phyloP scores from a whole-genome alignment of 768 basidiomycete species.

The Leccinum obscurum region DNA sequence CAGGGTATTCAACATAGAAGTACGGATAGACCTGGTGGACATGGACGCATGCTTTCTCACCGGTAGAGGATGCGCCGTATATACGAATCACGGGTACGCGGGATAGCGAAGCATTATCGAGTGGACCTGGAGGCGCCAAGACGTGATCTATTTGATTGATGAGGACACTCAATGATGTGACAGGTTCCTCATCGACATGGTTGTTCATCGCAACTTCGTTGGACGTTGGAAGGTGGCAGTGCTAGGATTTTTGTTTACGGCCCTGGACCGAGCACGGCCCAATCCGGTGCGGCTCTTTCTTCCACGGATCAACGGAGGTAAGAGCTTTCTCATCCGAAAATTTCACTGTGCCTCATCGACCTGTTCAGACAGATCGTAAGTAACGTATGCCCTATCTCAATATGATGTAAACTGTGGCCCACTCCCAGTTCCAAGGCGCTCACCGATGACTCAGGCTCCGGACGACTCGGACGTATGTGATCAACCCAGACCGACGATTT shows the following conservation, averaged over 20 bases:
- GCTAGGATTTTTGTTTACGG: neutral
- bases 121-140: conserved; percentile 53
- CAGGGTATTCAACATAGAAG: conserved; percentile 82
- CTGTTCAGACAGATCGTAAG: neutral
- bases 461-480: neutral
- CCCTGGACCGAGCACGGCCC: no score
- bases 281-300: neutral
- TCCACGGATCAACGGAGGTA: neutral
- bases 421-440: neutral
- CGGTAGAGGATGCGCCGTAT: conserved; percentile 77
- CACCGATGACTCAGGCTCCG: neutral
- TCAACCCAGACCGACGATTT: neutral
- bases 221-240: neutral
- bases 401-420: neutral
- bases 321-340: neutral
- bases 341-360: neutral
- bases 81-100: conserved; percentile 82
- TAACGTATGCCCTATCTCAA: neutral
- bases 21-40: conserved; percentile 95
- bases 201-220: conserved; percentile 5
- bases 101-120: conserved; percentile 63
- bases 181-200: conserved; percentile 11
- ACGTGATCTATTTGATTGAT: conserved; percentile 66
- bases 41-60: conserved; percentile 82
- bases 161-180: conserved; percentile 39